phyloP scores from a whole-genome alignment of 2,329 filamentous ascomycete genomes.

The Phaeosphaeriaceae sp. region DNA sequence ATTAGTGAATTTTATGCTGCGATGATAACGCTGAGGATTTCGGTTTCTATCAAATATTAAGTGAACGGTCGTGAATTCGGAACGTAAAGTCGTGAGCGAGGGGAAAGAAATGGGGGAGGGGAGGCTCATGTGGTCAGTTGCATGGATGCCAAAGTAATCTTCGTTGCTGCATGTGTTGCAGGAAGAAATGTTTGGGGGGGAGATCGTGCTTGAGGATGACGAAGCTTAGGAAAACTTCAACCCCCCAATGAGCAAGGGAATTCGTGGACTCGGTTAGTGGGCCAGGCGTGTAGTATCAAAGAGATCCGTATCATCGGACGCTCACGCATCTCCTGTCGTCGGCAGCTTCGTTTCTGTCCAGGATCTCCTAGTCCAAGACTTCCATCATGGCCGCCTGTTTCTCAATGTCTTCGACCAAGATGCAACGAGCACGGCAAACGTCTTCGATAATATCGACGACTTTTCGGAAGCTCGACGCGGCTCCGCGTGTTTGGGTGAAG shows the following conservation, averaged over 20 bases:
- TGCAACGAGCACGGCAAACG: constrained; percentile 67
- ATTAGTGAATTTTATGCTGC: neutral
- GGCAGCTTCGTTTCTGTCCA: neutral
- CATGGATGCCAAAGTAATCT: too few relatives aligned
- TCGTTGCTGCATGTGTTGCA: too few relatives aligned
- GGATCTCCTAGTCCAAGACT: constrained; percentile 40
- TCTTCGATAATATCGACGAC: constrained; percentile 78
- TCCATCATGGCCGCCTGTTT: constrained; percentile 54
- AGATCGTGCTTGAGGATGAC: too few relatives aligned
- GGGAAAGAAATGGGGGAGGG: too few relatives aligned
- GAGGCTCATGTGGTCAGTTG: neutral
- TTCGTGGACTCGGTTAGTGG: too few relatives aligned
- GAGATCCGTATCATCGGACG: neutral
- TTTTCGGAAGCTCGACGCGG: constrained; percentile 84
- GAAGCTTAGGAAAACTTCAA: too few relatives aligned
- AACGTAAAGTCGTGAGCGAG: neutral
- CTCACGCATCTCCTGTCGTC: neutral
- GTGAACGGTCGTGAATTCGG: neutral
- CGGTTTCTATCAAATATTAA: neutral
- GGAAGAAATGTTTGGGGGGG: too few relatives aligned
- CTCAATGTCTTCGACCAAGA: constrained; percentile 68
- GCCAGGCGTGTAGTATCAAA: neutral
- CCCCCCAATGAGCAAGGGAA: too few relatives aligned
- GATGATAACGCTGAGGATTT: neutral
- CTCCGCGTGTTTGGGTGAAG: constrained; percentile 90